phyloP scores from a whole-genome alignment of 2,329 filamentous ascomycete genomes.

The Fusarium gaditjirri region DNA sequence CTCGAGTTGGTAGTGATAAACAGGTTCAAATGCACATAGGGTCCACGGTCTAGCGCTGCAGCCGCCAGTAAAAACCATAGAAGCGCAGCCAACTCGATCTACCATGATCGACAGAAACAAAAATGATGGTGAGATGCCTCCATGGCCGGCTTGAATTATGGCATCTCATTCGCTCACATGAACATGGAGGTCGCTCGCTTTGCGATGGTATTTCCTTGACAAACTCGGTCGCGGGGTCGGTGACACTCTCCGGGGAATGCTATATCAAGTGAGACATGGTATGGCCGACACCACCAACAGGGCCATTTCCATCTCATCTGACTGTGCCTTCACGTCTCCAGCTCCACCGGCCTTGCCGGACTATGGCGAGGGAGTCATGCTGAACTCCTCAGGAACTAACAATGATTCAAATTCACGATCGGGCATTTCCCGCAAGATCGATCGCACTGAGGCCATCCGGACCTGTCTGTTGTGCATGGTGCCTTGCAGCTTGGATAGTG shows the following conservation, averaged over 20 bases:
- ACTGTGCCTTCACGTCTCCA: constrained; percentile 38
- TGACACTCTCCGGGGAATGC: constrained; percentile 17
- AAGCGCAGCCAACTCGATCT: constrained; percentile 1
- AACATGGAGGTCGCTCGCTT: constrained; percentile 16
- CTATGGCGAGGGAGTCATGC: constrained; percentile 41
- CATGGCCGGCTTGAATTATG: not conserved
- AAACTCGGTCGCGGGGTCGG: constrained; percentile 28
- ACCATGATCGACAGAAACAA: constrained; percentile 17
- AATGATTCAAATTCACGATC: constrained; percentile 47
- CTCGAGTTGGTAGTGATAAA: constrained; percentile 34
- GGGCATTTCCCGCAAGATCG: constrained; percentile 44
- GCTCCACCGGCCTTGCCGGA: constrained; percentile 34
- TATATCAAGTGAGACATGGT: constrained; percentile 43
- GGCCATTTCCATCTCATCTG: constrained; percentile 41
- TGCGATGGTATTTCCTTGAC: constrained; percentile 7
- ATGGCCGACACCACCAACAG: constrained; percentile 44
- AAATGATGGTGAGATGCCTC: constrained; percentile 12
- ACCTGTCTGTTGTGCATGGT: constrained; percentile 38
- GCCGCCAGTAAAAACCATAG: constrained; percentile 33
- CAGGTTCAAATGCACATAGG: constrained; percentile 37
- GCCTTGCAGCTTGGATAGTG: constrained; percentile 42
- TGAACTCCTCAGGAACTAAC: constrained; percentile 21
- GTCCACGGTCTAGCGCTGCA: constrained; percentile 32
- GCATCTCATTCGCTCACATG: constrained; percentile 11
- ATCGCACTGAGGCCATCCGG: constrained; percentile 35